Conservation (phyloP, 306 rosid species). For the Cicer judaicum region DNA sequence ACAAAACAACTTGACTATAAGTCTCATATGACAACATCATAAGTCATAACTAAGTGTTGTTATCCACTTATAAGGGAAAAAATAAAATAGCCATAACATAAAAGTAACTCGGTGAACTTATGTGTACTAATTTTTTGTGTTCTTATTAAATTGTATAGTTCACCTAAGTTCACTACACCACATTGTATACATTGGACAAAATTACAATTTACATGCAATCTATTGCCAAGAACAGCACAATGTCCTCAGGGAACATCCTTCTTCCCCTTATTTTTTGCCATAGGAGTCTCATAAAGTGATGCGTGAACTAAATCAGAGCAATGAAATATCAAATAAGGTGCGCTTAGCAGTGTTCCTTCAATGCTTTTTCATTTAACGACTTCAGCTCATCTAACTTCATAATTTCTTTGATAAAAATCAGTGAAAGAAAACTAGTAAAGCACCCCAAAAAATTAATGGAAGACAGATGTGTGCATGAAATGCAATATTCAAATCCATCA, state of each 20-base stretch:
- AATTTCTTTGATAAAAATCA: neutral
- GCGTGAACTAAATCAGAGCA: slow-evolving; percentile 12
- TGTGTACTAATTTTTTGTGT: neutral
- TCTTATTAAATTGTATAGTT: neutral
- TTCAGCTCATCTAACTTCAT: neutral
- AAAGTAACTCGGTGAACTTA: neutral
- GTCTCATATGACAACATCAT: slow-evolving; percentile 1
- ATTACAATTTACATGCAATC: neutral
- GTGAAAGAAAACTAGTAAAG: neutral
- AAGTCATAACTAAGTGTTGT: neutral
- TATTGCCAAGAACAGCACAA: neutral
- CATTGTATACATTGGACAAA: neutral
- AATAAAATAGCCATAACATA: neutral
- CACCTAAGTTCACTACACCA: neutral
- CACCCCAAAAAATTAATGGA: neutral
- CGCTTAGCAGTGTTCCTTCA: neutral
- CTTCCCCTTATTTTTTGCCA: neutral
- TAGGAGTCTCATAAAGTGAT: neutral
- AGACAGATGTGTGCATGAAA: neutral
- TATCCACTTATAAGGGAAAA: neutral
- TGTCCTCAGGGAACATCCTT: neutral
- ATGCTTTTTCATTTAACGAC: neutral
- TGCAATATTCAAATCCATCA: neutral
- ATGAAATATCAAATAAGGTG: neutral
- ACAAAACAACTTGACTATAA: slow-evolving; percentile 1